Conservation (phyloP, 2,329 filamentous ascomycete genomes). For the Nemania sp. region DNA sequence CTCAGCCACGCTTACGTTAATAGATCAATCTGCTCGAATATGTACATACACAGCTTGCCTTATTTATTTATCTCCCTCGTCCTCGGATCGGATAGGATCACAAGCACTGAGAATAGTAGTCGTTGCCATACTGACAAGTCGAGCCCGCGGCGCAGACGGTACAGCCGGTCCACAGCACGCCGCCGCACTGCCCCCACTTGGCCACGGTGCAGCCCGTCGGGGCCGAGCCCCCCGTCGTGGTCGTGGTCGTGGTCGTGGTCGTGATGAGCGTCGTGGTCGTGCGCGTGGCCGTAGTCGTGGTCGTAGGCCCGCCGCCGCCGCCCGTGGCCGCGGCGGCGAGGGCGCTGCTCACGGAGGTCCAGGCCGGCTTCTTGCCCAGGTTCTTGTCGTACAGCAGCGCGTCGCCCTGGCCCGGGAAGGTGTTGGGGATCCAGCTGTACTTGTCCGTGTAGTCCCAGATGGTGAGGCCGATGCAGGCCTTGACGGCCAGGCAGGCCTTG, state of each 20-base stretch:
- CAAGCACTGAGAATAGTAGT: slow-evolving; percentile 40
- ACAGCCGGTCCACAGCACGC: slow-evolving; percentile 35
- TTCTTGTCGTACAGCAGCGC: slow-evolving; percentile 46
- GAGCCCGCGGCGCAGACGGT: slow-evolving; percentile 38
- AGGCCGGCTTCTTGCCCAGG: slow-evolving; percentile 47
- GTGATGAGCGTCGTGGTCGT: slow-evolving; percentile 9
- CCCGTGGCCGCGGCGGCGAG: slow-evolving; percentile 41
- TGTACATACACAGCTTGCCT: too few species aligned
- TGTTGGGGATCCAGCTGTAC: slow-evolving; percentile 47
- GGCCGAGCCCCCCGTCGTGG: not conserved
- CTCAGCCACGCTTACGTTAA: not conserved
- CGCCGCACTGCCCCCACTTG: slow-evolving; percentile 41
- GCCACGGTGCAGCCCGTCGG: slow-evolving; percentile 13
- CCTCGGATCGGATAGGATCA: not conserved
- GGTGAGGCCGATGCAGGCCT: slow-evolving; percentile 48
- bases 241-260: slow-evolving; percentile 8
- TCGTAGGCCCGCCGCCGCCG: slow-evolving; percentile 13
- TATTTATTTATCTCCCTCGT: too few species aligned
- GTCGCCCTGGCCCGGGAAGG: slow-evolving; percentile 45
- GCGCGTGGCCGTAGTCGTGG: slow-evolving; percentile 11
- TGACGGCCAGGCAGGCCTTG: slow-evolving; percentile 43
- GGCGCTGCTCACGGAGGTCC: slow-evolving; percentile 43
- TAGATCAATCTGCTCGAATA: too few species aligned
- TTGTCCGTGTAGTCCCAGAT: slow-evolving; percentile 50
- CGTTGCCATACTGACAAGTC: slow-evolving; percentile 37